A percentile compares a stretch with the other conserved stretches of the same genome.
Evolutionary conservation across 176 grass and related monocot genomes (phyloP).

Genomic region (Musa acuminata): DNA sequence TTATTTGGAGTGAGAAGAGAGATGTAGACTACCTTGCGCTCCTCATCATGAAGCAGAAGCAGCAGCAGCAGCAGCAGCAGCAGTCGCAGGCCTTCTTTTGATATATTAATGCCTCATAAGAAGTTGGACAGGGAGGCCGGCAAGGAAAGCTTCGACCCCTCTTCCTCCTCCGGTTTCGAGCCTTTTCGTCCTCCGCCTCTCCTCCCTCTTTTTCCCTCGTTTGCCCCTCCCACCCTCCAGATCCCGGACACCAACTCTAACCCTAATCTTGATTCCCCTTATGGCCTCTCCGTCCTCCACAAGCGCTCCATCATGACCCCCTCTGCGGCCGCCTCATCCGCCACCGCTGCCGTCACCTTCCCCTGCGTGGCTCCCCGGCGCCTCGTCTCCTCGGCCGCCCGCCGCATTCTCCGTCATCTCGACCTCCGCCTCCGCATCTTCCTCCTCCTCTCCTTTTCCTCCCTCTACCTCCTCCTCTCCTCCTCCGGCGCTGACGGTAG

Average conservation of each 20-base stretch:
- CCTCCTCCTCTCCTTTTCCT: conserved; percentile 61
- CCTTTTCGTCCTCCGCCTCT: background rate
- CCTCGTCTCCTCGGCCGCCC: conserved; percentile 7
- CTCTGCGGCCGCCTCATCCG: conserved; percentile 18
- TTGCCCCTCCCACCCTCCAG: background rate
- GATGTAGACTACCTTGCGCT: too few species aligned
- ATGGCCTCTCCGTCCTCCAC: conserved; percentile 43
- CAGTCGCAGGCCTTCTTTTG: background rate
- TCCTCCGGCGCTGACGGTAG: conserved; percentile 39
- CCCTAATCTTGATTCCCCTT: conserved; percentile 24
- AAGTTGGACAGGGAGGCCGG: background rate
- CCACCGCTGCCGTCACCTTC: conserved; percentile 23
- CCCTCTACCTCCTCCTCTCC: conserved; percentile 57
- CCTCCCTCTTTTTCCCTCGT: background rate
- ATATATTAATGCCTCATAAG: background rate
- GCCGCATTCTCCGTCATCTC: conserved; percentile 29
- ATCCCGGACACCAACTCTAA: conserved; percentile 11
- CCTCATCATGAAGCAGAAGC: too few species aligned
- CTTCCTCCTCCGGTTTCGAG: background rate
- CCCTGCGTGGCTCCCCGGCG: conserved; percentile 22
- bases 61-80: background rate
- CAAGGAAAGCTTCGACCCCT: background rate
- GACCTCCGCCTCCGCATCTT: conserved; percentile 30
- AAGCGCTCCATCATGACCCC: conserved; percentile 48
- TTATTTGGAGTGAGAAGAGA: too few species aligned